Evolutionary conservation across 2,329 filamentous ascomycete species (phyloP), one percentile per base, ranked within the genome.

Genomic region (Sarocladiaceae sp.): DNA sequence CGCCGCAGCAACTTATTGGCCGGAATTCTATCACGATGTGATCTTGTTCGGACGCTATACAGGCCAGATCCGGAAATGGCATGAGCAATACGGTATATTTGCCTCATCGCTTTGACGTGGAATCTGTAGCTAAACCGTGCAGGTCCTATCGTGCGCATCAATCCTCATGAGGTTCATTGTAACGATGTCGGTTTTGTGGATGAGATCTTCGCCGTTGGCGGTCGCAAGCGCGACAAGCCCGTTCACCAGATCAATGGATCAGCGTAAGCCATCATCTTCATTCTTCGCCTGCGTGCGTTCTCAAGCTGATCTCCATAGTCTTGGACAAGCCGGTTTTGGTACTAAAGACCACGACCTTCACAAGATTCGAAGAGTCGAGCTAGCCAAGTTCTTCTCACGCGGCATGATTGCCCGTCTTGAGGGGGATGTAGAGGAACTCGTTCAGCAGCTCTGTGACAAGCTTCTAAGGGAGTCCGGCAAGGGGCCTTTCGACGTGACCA

Each of bases 11-110:
- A 55, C 55, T 2, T 54, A 56, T 53, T 28, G 50, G 44, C 54
- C 55, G 5, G 55, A 56, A 48, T 55, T 56, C 29, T 58, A 52
- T 39, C 51, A 54, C 44, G 56, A 58, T 50, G 53, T 55, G 3
- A 44, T 58, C 12, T 52, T 54, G n/a, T 35, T 50, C 25, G 56
- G 55, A 5, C 40, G 56, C 17, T 56, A 53, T 51, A 56, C 55
- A 12, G 71, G 67, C 57, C 66, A 73, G 52, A 70, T 76, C 20
- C 58, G 63, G 35, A 61, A 70, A 50, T 58, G 76, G 57, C 73
- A 76, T 57, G 58, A 70, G 42, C 55, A 60, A 56, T 76, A 74
- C 52, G 73, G 73, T 6, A 11, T 37, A 31, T 20, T 17, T 12
- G 17, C 8, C 7, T 26, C 11, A 11, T 22, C 28, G 13, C 8